These are phyloP conservation scores for Daldinia vernicosa DNA, from an alignment of 495 filamentous ascomycete species.

Conservation along the genomic window DNA sequence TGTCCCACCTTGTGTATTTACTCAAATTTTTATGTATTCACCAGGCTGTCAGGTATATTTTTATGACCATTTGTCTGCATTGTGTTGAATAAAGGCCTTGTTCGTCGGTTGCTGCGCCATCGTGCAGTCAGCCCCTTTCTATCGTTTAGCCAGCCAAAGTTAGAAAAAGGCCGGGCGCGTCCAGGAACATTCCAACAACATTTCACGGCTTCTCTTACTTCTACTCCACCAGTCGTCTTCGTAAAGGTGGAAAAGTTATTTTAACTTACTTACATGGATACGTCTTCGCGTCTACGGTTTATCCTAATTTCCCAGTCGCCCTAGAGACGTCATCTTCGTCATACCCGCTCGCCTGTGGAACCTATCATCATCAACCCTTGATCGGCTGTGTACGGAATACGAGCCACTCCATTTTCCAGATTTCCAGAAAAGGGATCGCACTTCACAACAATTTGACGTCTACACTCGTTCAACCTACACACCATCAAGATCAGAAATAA, in stretches of 20 bases:
- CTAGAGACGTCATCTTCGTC: slow-evolving; percentile 29
- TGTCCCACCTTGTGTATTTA: no score
- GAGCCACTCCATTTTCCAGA: slow-evolving; percentile 1
- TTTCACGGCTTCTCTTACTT: slow-evolving; percentile 3
- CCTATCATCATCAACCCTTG: slow-evolving; percentile 24
- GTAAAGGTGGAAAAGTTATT: background rate
- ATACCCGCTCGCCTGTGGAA: slow-evolving; percentile 7
- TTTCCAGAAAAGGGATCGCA: background rate
- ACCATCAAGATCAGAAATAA: slow-evolving; percentile 1
- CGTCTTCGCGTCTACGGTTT: background rate
- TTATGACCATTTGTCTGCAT: background rate
- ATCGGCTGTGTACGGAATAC: background rate
- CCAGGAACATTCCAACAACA: slow-evolving; percentile 19
- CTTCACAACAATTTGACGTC: background rate
- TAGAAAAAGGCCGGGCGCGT: slow-evolving; percentile 18
- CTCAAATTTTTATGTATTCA: no score
- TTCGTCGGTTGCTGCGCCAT: slow-evolving; percentile 20
- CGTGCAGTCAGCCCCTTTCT: slow-evolving; percentile 16
- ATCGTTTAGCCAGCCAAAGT: slow-evolving; percentile 12
- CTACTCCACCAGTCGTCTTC: background rate
- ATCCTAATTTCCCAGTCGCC: slow-evolving; percentile 14
- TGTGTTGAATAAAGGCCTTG: slow-evolving; percentile 14
- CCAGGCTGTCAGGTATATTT: no score
- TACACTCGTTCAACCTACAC: slow-evolving; percentile 9
- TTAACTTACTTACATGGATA: background rate